Evolutionary conservation across 768 basidiomycete genomes (phyloP), one percentile per base, ranked within the genome.

Genomic region (Podaxis sp.): DNA sequence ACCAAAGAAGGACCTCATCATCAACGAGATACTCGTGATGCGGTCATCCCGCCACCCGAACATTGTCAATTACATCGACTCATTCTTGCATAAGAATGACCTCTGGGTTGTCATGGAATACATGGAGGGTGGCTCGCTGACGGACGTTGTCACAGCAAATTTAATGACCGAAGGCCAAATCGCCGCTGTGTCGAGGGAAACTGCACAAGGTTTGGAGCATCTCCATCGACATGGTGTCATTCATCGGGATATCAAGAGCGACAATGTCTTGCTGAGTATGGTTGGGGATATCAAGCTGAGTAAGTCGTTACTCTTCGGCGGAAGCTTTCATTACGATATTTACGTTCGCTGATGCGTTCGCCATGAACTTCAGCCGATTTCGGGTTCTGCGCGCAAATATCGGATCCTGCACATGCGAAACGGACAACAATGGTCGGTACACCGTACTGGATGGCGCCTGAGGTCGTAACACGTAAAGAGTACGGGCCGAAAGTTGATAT

Each of bases 61-160:
- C 73, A 98, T 99, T 68, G 96, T 99, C 79, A 98, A 99, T 74
- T 99, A 95, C 78, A 98, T 98, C 71, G 97, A 99, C 73, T 96
- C 95, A 2, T 99, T 98, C 85, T 77, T 99, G 46, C 87, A 96
- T 81, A 95, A 93, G 82, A 97, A 96, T 74, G 97, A 99, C 71
- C 82, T 99, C 3, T 99, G 97, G 97, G 95, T 99, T 42, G 95
- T 99, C 61, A 99, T 99, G 97, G 97, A 98, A 78, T 98, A 96
- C 76, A 99, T 99, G 96, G 96, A 98, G 77, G 96, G 96, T 44
- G 93, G 94, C 38, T 89, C 87, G 33, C 79, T 98, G 49, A 99
- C 96, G 4, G 96, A 99, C 72, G 95, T 99, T 65, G 95, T 95
- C 68, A 95, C 93, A 17, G 92, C 90, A 56, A 95, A 96, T 74